These are phyloP conservation scores for Boletus reticulatus DNA, from an alignment of 768 basidiomycete genomes.

Conservation along the genomic window DNA sequence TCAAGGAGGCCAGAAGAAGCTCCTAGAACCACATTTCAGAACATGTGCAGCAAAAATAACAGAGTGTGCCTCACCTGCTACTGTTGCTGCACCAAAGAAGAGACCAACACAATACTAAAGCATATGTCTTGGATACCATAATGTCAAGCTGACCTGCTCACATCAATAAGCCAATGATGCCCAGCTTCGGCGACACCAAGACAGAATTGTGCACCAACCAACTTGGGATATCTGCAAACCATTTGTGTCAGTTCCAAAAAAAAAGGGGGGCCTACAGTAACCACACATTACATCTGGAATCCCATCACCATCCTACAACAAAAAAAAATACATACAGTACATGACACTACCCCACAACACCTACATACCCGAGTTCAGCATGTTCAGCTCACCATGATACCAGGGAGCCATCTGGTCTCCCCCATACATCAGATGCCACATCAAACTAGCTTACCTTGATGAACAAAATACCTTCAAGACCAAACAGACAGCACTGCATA, in stretches of 20 bases:
- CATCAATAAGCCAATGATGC: not conserved
- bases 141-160: conserved; percentile 42
- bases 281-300: conserved; percentile 48
- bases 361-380: conserved; percentile 28
- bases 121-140: conserved; percentile 68
- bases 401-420: conserved; percentile 55
- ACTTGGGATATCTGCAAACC: conserved; percentile 53
- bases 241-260: not conserved
- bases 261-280: not conserved
- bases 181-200: conserved; percentile 71
- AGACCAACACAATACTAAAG: conserved; percentile 58
- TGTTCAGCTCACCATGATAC: conserved; percentile 48
- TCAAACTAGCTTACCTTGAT: conserved; percentile 42
- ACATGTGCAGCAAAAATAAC: rapidly evolving
- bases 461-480: conserved; percentile 64
- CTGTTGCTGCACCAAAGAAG: conserved; percentile 64
- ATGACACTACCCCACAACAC: conserved; percentile 63
- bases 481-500: not conserved
- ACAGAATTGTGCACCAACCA: conserved; percentile 56
- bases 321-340: no score
- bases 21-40: conserved; percentile 16
- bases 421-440: not conserved
- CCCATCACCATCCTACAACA: conserved; percentile 70
- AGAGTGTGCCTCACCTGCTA: conserved; percentile 40
- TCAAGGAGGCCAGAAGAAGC: conserved; percentile 62